phyloP scores from a whole-genome alignment of 129 eudicot genomes.

The Helianthus annuus region DNA sequence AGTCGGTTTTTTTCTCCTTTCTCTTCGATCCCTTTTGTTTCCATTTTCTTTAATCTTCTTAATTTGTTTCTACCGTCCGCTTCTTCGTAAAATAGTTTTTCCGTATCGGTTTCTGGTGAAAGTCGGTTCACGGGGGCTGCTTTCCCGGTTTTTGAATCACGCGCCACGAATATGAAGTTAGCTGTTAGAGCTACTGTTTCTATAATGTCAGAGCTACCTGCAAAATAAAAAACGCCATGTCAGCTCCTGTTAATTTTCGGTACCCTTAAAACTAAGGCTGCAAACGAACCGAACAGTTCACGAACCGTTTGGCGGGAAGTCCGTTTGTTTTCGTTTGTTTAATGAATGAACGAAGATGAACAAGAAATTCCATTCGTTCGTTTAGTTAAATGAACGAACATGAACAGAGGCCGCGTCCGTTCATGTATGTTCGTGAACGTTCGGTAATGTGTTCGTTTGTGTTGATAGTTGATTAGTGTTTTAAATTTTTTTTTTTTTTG shows the following conservation, averaged over 20 bases:
- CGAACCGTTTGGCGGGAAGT: too few relatives aligned
- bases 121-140: constrained; percentile 96
- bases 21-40: constrained; percentile 54
- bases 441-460: too few relatives aligned
- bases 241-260: constrained; percentile 16
- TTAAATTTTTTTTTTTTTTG: too few relatives aligned
- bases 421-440: too few relatives aligned
- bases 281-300: too few relatives aligned
- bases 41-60: constrained; percentile 54
- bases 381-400: too few relatives aligned
- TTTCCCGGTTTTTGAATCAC: constrained; percentile 88
- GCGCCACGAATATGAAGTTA: constrained; percentile 95
- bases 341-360: too few relatives aligned
- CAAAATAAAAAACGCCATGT: constrained; percentile 21
- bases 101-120: constrained; percentile 79
- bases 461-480: too few relatives aligned
- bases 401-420: too few relatives aligned
- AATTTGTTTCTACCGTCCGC: constrained; percentile 73
- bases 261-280: too few relatives aligned
- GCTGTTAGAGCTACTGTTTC: constrained; percentile 82
- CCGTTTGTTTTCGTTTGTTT: too few relatives aligned
- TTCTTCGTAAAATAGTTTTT: constrained; percentile 65
- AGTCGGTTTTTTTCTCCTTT: constrained; percentile 51
- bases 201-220: constrained; percentile 43
- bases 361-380: too few relatives aligned